Conservation (phyloP, 495 filamentous ascomycete genomes). For the Penicillium subrubescens region DNA sequence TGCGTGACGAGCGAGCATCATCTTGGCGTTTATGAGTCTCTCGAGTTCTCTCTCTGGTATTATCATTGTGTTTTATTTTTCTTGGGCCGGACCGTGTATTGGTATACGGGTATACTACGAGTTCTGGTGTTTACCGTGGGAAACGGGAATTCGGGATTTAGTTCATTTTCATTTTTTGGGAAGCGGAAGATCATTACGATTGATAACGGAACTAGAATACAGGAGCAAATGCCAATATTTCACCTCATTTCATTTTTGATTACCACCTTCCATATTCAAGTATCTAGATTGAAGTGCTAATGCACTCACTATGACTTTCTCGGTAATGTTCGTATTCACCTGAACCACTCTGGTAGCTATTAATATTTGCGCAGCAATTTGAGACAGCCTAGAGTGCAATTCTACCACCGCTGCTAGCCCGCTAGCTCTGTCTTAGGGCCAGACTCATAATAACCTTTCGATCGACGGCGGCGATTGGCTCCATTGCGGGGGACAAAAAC, state of each 20-base stretch:
- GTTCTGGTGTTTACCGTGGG: slow-evolving; percentile 13
- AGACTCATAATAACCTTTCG: slow-evolving; percentile 17
- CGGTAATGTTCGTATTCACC: not conserved
- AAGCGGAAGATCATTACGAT: not conserved
- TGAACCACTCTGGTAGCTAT: not conserved
- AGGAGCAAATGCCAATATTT: not conserved
- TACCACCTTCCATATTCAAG: not conserved
- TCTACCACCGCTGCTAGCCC: not conserved
- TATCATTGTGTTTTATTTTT: slow-evolving; percentile 5
- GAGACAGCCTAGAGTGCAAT: not conserved
- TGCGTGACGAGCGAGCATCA: slow-evolving; percentile 25
- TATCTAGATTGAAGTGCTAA: not conserved
- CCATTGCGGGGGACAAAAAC: not conserved
- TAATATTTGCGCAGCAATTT: not conserved
- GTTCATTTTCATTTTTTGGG: not conserved
- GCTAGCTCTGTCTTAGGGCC: slow-evolving; percentile 5
- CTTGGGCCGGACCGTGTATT: slow-evolving; percentile 6
- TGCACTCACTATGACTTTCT: not conserved
- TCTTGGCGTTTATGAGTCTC: slow-evolving; percentile 16
- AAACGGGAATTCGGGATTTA: not conserved
- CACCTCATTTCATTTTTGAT: not conserved
- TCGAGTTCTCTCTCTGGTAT: not conserved
- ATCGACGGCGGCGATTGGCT: slow-evolving; percentile 8
- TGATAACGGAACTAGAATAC: slow-evolving; percentile 2
- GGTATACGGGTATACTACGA: slow-evolving; percentile 10